phyloP scores from a whole-genome alignment of 257 asterid genomes.

The Nicotiana benthamiana region DNA sequence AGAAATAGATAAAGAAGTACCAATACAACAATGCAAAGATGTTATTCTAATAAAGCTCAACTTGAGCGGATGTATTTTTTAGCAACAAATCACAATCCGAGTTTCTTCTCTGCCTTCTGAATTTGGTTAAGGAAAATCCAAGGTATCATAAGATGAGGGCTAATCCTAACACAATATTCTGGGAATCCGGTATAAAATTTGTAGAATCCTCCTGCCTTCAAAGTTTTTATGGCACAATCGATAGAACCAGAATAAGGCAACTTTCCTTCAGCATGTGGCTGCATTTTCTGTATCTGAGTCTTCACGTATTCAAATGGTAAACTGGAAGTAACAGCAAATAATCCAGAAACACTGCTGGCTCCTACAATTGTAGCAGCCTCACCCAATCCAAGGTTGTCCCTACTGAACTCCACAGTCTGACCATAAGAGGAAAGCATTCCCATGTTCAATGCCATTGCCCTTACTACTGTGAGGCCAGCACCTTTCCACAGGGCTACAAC shows the following conservation, averaged over 20 bases:
- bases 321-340: conserved; percentile 87
- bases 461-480: conserved; percentile 93
- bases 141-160: conserved; percentile 98
- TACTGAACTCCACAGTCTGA: conserved; percentile 74
- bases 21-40: background rate
- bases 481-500: conserved; percentile 80
- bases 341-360: conserved; percentile 82
- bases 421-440: conserved; percentile 98
- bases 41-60: background rate
- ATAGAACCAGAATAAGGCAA: conserved; percentile 78
- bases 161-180: conserved; percentile 83
- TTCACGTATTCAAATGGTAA: conserved; percentile 89
- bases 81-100: conserved; percentile 43
- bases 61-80: background rate
- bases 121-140: conserved; percentile 94
- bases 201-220: conserved; percentile 76
- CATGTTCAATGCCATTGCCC: conserved; percentile 99
- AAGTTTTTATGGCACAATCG: conserved; percentile 69
- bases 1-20: background rate
- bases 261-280: conserved; percentile 80
- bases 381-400: conserved; percentile 60
- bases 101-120: conserved; percentile 49
- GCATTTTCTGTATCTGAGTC: conserved; percentile 95
- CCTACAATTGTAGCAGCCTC: conserved; percentile 76
- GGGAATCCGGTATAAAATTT: conserved; percentile 94